Evolutionary conservation across 257 asterid genomes (phyloP), one percentile per base, ranked within the genome.

Genomic region (Nicotiana tomentosiformis): DNA sequence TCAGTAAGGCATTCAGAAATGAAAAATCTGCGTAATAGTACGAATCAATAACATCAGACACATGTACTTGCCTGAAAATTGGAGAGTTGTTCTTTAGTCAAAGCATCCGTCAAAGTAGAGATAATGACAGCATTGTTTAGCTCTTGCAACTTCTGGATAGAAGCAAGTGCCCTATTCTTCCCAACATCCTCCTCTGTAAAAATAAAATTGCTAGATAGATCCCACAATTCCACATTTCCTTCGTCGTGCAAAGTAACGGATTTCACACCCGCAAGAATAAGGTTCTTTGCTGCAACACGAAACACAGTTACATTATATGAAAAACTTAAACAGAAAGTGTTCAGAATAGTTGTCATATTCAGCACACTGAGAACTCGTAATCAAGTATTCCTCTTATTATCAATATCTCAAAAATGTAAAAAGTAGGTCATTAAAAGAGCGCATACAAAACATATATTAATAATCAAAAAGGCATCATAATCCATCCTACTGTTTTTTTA

Each of bases 231-330:
- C 80, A 95, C 97, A 11, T 86, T 77, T 32, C 95, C 94, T 89
- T 95, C 98, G 83, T 95, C 98, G 17, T 95, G 98, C 90, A 95
- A 85, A 7, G 97, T 92, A 89, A 95, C 97, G 64, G 98, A 95
- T 91, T 93, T 95, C 83, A 95, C 98, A 74, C 98, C 98, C 67
- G 98, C 98, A 82, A 95, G 98, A 61, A 95, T 84, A 83, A 95
- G 97, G 84, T 93, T 95, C 88, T 95, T 95, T 17, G 98, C 98
- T 95, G 97, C 91, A 87, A 87, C 39, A 76, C 43, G 43, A 49
- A 74, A 49, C 80, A 26, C 16, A 26, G 26, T 51, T 72, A 61
- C 4, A 26, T 51, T 76, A 15, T 15, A 76, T 26, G 37, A 20
- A 17, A 51, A 1, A 15, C 43, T 51, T 26, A 51, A 74, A 51